Conservation (phyloP, 1,284 basidiomycete genomes). For the Tylopilus sp. region DNA sequence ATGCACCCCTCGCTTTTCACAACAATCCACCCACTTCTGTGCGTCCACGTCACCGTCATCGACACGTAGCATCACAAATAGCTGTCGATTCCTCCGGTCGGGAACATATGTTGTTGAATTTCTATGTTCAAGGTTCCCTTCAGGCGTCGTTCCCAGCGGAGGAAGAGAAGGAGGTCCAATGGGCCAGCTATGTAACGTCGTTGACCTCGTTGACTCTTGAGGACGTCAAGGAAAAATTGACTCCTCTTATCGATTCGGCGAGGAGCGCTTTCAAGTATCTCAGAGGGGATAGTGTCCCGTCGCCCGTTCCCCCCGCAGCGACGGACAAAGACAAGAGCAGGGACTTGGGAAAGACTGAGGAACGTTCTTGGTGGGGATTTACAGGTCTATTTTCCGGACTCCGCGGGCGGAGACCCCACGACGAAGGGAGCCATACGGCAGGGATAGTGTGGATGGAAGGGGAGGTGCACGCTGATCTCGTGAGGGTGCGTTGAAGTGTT, state of each 20-base stretch:
- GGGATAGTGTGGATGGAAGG: constrained; percentile 65
- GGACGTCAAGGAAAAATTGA: constrained; percentile 44
- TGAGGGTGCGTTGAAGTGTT: constrained; percentile 52
- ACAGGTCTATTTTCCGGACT: constrained; percentile 70
- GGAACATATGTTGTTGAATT: constrained; percentile 79
- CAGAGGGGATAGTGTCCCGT: constrained; percentile 53
- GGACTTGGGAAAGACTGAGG: constrained; percentile 38
- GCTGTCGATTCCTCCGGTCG: constrained; percentile 65
- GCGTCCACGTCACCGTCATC: constrained; percentile 75
- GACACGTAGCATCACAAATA: constrained; percentile 73
- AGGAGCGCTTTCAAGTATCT: constrained; percentile 66
- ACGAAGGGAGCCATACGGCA: constrained; percentile 32
- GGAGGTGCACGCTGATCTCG: constrained; percentile 74
- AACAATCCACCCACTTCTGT: constrained; percentile 70
- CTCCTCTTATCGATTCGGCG: constrained; percentile 43
- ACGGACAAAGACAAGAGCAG: constrained; percentile 27
- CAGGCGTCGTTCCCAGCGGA: constrained; percentile 27
- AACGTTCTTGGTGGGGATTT: constrained; percentile 51
- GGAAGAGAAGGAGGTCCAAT: constrained; percentile 33
- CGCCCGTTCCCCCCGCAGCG: constrained; percentile 31
- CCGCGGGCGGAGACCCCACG: constrained; percentile 42
- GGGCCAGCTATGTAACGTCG: constrained; percentile 22
- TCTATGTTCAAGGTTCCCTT: constrained; percentile 66
- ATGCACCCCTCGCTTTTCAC: constrained; percentile 67
- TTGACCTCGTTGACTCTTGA: constrained; percentile 55